Evolutionary conservation across 164 flowering plant genomes (phyloP), one percentile per base, ranked within the genome.

Genomic region (Akebia trifoliata): DNA sequence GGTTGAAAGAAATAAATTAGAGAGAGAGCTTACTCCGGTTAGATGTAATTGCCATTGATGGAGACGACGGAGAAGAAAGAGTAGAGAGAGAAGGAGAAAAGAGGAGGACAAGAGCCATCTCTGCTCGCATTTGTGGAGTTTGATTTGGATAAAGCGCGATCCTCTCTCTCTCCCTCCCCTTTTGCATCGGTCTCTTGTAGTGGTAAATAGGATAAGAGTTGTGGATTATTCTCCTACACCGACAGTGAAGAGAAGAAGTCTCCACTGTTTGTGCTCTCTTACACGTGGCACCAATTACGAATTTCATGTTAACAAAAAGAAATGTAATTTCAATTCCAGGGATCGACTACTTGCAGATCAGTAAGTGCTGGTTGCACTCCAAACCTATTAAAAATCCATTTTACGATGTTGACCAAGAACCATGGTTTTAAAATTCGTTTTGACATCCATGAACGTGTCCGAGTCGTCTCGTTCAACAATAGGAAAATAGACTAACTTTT

Each of bases 31-130:
- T 60, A 66, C 70, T 18, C 0, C 57, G 51, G 4, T 31, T 36
- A 10, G 54, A 17, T 8, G 58, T 14, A 37, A 46, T 39, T 15
- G 61, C 65, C 64, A 32, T 54, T 40, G 65, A 50, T 25, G 12
- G 56, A 40, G 31, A 50, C 6, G 65, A 37, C 5, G 58, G 24
- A n/a, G 65, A 50, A 40, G 56, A 55, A 25, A 20, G 26, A 40
- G 61, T 39, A 40, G 26, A 26, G 37, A 34, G 42, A 26, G 56
- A 45, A 22, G 44, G 50, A 54, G 64, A 48, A 43, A n/a, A 46
- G 57, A 34, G 18, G 48, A 59, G 26, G 32, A 50, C 60, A 40
- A 61, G 65, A 56, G 70, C 61, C 70, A 66, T 66, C 46, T 48
- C 60, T 50, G 37, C 54, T 57, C 28, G 57, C 36, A 40, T 6